Percentiles rank a stretch among this genome's conserved stretches.
Evolutionary conservation across 2,329 filamentous ascomycete species (phyloP).

Genomic region (Alternaria solani): DNA sequence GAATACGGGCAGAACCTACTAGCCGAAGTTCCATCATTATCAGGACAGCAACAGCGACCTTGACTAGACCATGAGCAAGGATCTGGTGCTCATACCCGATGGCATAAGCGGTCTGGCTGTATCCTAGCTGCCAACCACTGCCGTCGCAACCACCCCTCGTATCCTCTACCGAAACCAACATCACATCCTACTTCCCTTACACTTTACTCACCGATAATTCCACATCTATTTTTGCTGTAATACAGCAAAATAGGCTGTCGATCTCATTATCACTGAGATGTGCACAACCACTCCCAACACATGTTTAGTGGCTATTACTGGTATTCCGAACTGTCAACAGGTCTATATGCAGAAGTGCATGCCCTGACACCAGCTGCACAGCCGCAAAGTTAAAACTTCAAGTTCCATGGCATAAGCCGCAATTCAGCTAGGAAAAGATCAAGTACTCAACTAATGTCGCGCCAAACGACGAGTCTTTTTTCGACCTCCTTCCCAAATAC

Average conservation of each 20-base stretch:
- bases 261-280: neutral
- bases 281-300: too few species aligned
- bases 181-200: neutral
- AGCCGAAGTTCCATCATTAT: neutral
- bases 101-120: neutral
- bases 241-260: neutral
- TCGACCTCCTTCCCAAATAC: too few species aligned
- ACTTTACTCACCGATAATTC: neutral
- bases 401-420: too few species aligned
- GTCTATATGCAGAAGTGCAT: too few species aligned
- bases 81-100: neutral
- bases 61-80: neutral
- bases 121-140: neutral
- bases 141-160: neutral
- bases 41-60: neutral
- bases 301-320: too few species aligned
- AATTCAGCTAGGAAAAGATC: too few species aligned
- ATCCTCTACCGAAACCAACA: neutral
- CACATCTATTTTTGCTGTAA: neutral
- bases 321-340: too few species aligned
- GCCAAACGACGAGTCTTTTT: too few species aligned
- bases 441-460: too few species aligned
- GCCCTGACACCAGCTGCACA: too few species aligned
- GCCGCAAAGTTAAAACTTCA: too few species aligned
- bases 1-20: neutral